Base-by-base conservation (phyloP, 345 rosid genomes). In the Gossypium herbaceum region DNA sequence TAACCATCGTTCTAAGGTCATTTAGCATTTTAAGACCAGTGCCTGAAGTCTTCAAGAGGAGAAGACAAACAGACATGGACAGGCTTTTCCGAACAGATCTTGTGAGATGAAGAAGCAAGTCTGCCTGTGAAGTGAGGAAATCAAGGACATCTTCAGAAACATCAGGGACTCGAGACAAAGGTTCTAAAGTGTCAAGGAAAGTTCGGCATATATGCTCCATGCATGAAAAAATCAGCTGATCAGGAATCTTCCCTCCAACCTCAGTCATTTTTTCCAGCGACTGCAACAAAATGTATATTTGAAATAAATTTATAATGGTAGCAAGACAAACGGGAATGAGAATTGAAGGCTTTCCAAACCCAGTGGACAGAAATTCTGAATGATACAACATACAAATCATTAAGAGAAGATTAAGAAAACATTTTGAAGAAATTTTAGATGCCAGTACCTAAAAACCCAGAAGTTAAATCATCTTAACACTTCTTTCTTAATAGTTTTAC, bases 121-220 rank as follows among this genome's bases (percentile, higher is more conserved):
- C 94, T 54, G 86, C 87, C 78, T 90, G 90, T 68, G 92, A 90
- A 60, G 84, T 71, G 73, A 95, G 91, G 74, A 81, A 83, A 80
- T 85, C 85, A 72, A 89, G 82, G 68, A 86, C 82, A 75, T 84
- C 83, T 76, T 84, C 75, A 4, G 92, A 79, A 48, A 87, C 86
- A 77, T 87, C 90, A 71, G 82, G 75, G 56, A 78, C 66, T 45
- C 87, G 81, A 74, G 81, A 82, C 71, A 92, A 79, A 54, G 84
- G 82, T 73, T 82, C 88, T 41, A 89, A 79, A 1, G 81, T 77
- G 64, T 68, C 72, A 57, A 61, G 82, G 67, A 90, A 79, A 68
- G 76, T 71, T 75, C 59, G 79, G 78, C 92, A 87, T 55, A 85
- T 75, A 72, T 74, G 82, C 71, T 83, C 81, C 77, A 91, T 85